Evolutionary conservation across 768 basidiomycete genomes (phyloP).

Genomic region (Tylopilus plumbeoviolaceoides): DNA sequence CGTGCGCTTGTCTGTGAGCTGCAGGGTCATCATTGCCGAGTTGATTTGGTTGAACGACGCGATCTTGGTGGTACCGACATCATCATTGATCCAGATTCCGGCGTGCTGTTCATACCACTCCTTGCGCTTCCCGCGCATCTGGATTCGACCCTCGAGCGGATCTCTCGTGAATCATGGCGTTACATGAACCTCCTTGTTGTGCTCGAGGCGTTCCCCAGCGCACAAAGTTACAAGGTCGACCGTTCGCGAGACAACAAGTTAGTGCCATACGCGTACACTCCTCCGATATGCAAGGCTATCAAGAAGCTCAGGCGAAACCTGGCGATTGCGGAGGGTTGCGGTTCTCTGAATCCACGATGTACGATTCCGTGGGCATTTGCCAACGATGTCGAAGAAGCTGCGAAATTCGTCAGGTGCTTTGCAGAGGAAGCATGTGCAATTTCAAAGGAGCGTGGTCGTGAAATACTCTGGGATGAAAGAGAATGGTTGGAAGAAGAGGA

Average conservation of each 20-base stretch:
- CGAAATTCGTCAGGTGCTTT: constrained; percentile 48
- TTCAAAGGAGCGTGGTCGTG: constrained; percentile 37
- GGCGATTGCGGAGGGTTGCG: constrained; percentile 56
- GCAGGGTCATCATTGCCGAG: constrained; percentile 37
- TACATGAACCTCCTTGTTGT: constrained; percentile 54
- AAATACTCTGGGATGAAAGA: constrained; percentile 52
- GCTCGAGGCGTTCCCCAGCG: constrained; percentile 63
- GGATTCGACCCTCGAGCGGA: constrained; percentile 38
- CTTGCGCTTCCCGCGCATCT: constrained; percentile 47
- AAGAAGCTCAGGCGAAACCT: constrained; percentile 64
- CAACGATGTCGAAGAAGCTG: constrained; percentile 53
- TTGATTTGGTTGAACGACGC: constrained; percentile 65
- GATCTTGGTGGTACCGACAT: constrained; percentile 58
- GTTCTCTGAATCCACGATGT: constrained; percentile 43
- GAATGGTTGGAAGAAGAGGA: constrained; percentile 59
- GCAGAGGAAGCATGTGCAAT: constrained; percentile 53
- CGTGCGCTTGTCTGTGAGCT: constrained; percentile 55
- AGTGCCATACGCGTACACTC: constrained; percentile 49
- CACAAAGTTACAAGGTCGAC: constrained; percentile 31
- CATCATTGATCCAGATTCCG: constrained; percentile 60
- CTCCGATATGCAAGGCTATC: constrained; percentile 65
- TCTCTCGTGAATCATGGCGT: constrained; percentile 60
- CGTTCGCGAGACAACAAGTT: constrained; percentile 6
- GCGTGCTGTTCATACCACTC: constrained; percentile 47
- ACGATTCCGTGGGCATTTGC: constrained; percentile 59